Base-by-base conservation (phyloP, 106 monocot species). In the Platanthera zijinensis region DNA sequence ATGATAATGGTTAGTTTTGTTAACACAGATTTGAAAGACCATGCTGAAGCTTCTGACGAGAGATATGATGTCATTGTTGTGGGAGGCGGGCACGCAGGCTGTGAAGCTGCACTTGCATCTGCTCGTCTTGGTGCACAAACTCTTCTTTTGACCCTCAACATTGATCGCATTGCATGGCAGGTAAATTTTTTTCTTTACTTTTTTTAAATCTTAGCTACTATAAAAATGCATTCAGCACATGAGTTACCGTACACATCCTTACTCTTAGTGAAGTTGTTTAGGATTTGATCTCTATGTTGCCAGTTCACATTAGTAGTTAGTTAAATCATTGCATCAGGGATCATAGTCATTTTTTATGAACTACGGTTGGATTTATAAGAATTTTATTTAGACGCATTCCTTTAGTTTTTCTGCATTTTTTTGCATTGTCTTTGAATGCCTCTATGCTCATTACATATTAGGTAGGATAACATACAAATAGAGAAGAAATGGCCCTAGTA, bases 141-240 rank as follows among this genome's bases (percentile, higher is more conserved):
- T 17, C 90, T 99, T 73, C 87, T 99, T 70, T 94, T 99, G 56
- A 99, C 99, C 21, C 89, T 99, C 68, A 99, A 99, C 75, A 83
- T 99, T 71, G 99, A 99, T 79, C 87, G 99, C 8, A 94, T 99
- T 77, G 99, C 99, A 30, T 99, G 99, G 99, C 99, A 99, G 94
- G 99, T 99, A 11, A 74, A n/a, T 46, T 51, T 50, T 22, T 72
- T 51, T 72, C 8, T n/a, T 48, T 48, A 2, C 48, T 1, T 48
- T 48, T 70, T 70, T 68, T 45, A 48, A 1, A 6, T 70, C 12
- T 47, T 53, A 53, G 59, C 59, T 3, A 19, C 21, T 61, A 61
- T n/a, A 8, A 18, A 21, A 22, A 61, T 0, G 18, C 18, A 19
- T 61, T 18, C 18, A 25, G 19, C 28, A 32, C 11, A 32, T 32